These are phyloP conservation scores for Rhynchospora breviuscula DNA, from an alignment of 176 grass and related monocot genomes.

Conservation along the genomic window DNA sequence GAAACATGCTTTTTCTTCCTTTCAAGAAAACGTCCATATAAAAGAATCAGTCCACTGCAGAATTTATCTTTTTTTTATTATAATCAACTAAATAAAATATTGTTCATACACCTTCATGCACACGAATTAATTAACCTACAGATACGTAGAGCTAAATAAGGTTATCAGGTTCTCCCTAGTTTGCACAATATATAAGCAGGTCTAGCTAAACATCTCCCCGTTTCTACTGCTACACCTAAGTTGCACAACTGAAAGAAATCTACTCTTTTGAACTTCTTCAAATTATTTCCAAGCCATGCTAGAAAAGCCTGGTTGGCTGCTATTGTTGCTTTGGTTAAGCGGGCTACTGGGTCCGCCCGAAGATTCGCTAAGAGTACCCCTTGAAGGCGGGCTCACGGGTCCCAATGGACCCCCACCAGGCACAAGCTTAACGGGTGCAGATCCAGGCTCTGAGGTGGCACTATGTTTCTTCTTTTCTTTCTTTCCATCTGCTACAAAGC, in stretches of 20 bases:
- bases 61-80: background rate
- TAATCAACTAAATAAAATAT: constrained; percentile 4
- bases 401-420: constrained; percentile 14
- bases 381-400: constrained; percentile 53
- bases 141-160: background rate
- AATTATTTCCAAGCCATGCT: constrained; percentile 83
- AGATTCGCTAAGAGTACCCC: constrained; percentile 64
- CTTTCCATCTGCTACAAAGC: constrained; percentile 66
- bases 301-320: constrained; percentile 52
- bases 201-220: constrained; percentile 6
- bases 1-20: too few relatives aligned
- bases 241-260: background rate
- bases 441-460: constrained; percentile 17
- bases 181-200: constrained; percentile 5
- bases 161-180: background rate
- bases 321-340: constrained; percentile 55
- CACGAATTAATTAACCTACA: constrained; percentile 7
- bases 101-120: constrained; percentile 5
- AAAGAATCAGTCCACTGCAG: too few relatives aligned
- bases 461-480: constrained; percentile 30
- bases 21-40: too few relatives aligned
- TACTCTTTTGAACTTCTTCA: background rate
- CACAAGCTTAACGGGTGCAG: constrained; percentile 29
- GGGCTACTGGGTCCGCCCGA: constrained; percentile 68
- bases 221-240: constrained; percentile 2